Evolutionary conservation across 257 asterid species (phyloP).

Genomic region (Echites panduratus): DNA sequence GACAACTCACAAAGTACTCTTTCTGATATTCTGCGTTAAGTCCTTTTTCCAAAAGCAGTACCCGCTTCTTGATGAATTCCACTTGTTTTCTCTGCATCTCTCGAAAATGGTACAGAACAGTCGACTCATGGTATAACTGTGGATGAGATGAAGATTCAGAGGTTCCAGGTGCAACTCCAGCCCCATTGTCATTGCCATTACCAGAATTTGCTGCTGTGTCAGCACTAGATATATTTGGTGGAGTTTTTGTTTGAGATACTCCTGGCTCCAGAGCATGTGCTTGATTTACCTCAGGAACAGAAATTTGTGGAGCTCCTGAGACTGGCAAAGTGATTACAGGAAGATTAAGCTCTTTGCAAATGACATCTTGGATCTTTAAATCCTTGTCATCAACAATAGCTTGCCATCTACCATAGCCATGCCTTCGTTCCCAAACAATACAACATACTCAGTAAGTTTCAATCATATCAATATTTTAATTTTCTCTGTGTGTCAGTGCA

Average conservation of each 20-base stretch:
- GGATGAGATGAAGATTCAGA: slow-evolving; percentile 49
- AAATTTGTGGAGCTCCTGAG: slow-evolving; percentile 40
- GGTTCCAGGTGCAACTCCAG: slow-evolving; percentile 49
- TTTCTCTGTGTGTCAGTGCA: not conserved
- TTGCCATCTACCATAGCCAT: slow-evolving; percentile 99
- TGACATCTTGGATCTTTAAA: slow-evolving; percentile 72
- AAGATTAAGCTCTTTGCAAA: slow-evolving; percentile 85
- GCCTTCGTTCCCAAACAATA: slow-evolving; percentile 43
- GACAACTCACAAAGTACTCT: slow-evolving; percentile 53
- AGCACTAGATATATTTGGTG: slow-evolving; percentile 29
- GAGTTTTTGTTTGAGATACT: slow-evolving; percentile 39
- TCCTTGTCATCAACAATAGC: slow-evolving; percentile 91
- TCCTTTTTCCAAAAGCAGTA: slow-evolving; percentile 80
- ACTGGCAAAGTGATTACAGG: slow-evolving; percentile 48
- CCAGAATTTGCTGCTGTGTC: slow-evolving; percentile 41
- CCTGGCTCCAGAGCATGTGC: slow-evolving; percentile 35
- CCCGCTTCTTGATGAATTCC: slow-evolving; percentile 90
- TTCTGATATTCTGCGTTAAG: slow-evolving; percentile 70
- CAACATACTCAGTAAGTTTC: slow-evolving; percentile 5
- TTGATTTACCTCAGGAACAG: slow-evolving; percentile 41
- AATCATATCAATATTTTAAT: not conserved
- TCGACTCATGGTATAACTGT: slow-evolving; percentile 59
- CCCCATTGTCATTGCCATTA: slow-evolving; percentile 37
- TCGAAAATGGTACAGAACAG: slow-evolving; percentile 50
- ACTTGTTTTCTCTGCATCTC: slow-evolving; percentile 95